phyloP scores from a whole-genome alignment of 108 stramenopile species.

The Skeletonema tropicum region DNA sequence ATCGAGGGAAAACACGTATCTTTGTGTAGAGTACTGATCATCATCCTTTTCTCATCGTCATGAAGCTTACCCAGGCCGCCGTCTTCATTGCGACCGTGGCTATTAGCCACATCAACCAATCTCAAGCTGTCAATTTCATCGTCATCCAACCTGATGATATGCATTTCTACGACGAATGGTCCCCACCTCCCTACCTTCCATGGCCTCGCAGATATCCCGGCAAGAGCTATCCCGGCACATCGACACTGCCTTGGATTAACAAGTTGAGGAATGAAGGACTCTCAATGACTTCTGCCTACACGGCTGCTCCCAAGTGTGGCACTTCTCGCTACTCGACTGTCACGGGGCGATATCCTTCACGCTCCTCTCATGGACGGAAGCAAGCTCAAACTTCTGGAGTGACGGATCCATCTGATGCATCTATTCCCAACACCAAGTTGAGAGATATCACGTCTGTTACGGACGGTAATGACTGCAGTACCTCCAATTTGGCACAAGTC shows the following conservation, averaged over 20 bases:
- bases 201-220: neutral
- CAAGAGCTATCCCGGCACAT: neutral
- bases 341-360: slow-evolving; percentile 36
- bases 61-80: no score
- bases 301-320: slow-evolving; percentile 41
- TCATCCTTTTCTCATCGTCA: no score
- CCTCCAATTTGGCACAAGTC: no score
- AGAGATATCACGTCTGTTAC: neutral
- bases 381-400: neutral
- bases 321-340: slow-evolving; percentile 42
- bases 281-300: slow-evolving; percentile 38
- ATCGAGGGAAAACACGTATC: no score
- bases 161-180: slow-evolving; percentile 43
- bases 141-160: slow-evolving; percentile 58
- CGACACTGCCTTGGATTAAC: slow-evolving; percentile 31
- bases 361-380: slow-evolving; percentile 11
- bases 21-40: no score
- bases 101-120: no score
- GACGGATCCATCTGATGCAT: slow-evolving; percentile 11
- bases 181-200: slow-evolving; percentile 19
- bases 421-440: slow-evolving; percentile 50
- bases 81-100: no score
- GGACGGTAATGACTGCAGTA: no score
- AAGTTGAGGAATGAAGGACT: slow-evolving; percentile 24
- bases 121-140: slow-evolving; percentile 34